These are phyloP conservation scores for Rhodotorula sphaerocarpa DNA, from an alignment of 768 basidiomycete genomes.

Conservation along the genomic window DNA sequence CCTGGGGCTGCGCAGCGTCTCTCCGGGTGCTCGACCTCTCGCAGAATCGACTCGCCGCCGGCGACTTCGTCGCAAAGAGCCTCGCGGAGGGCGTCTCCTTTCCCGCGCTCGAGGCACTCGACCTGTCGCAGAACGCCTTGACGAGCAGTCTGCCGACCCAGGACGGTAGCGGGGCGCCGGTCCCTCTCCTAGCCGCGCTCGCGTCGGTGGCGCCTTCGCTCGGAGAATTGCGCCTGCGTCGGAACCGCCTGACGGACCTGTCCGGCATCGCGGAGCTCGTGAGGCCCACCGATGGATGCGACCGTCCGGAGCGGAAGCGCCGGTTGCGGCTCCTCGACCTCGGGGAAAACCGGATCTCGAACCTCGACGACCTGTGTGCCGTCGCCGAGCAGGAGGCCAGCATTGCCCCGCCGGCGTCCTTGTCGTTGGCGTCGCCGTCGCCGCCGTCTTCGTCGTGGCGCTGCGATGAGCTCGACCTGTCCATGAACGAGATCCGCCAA, in stretches of 20 bases:
- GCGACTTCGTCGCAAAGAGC: not conserved
- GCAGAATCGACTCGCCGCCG: slow-evolving; percentile 9
- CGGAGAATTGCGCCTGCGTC: slow-evolving; percentile 1
- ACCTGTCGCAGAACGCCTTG: slow-evolving; percentile 11
- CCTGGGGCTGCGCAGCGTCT: slow-evolving; percentile 9
- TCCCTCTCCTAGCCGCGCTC: not conserved
- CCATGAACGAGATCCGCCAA: slow-evolving; percentile 20
- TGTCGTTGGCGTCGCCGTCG: too few species aligned
- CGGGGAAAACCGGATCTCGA: slow-evolving; percentile 12
- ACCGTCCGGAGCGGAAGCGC: not conserved
- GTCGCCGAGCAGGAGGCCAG: not conserved
- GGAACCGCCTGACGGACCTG: slow-evolving; percentile 24
- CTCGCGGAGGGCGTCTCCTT: not conserved
- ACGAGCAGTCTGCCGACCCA: too few species aligned
- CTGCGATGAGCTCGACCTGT: slow-evolving; percentile 21
- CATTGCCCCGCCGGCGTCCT: too few species aligned
- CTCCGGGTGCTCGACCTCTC: slow-evolving; percentile 22
- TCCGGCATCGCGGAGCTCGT: slow-evolving; percentile 7
- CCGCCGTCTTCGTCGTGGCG: too few species aligned
- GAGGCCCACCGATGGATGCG: not conserved
- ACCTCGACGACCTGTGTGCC: not conserved
- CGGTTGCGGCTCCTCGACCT: slow-evolving; percentile 6
- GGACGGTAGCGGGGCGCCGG: not conserved
- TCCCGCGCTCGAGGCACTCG: slow-evolving; percentile 3
- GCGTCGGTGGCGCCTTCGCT: not conserved